phyloP scores from a whole-genome alignment of 2,329 filamentous ascomycete genomes.

The Trichoderma polysporum region DNA sequence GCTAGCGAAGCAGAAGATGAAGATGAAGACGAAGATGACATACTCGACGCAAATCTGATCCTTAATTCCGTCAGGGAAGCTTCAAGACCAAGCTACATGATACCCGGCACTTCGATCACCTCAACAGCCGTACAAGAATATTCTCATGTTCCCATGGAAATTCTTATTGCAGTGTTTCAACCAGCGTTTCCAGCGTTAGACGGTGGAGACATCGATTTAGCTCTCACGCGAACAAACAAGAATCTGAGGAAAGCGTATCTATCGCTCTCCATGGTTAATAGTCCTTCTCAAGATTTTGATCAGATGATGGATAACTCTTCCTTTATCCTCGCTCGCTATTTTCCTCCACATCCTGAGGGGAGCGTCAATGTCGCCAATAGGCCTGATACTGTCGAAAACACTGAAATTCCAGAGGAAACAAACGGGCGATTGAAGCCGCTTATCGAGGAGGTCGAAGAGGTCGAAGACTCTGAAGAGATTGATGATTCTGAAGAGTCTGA shows the following conservation, averaged over 20 bases:
- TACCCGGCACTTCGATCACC: not conserved
- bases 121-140: not conserved
- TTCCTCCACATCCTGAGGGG: not conserved
- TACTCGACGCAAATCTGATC: conserved; percentile 27
- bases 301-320: conserved; percentile 33
- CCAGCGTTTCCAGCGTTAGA: conserved; percentile 45
- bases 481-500: not conserved
- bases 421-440: conserved; percentile 29
- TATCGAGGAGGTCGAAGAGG: conserved; percentile 28
- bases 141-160: conserved; percentile 30
- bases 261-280: conserved; percentile 34
- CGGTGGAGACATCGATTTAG: conserved; percentile 39
- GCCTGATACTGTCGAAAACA: not conserved
- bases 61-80: not conserved
- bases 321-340: not conserved
- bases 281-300: conserved; percentile 35
- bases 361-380: not conserved
- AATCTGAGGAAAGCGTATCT: conserved; percentile 42
- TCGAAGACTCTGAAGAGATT: conserved; percentile 1
- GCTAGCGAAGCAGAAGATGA: conserved; percentile 21
- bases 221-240: conserved; percentile 29
- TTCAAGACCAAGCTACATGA: not conserved
- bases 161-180: conserved; percentile 36
- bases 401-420: not conserved
- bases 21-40: conserved; percentile 25